These are phyloP conservation scores for Avena insularis DNA, from an alignment of 176 grass and related monocot genomes.

Conservation along the genomic window DNA sequence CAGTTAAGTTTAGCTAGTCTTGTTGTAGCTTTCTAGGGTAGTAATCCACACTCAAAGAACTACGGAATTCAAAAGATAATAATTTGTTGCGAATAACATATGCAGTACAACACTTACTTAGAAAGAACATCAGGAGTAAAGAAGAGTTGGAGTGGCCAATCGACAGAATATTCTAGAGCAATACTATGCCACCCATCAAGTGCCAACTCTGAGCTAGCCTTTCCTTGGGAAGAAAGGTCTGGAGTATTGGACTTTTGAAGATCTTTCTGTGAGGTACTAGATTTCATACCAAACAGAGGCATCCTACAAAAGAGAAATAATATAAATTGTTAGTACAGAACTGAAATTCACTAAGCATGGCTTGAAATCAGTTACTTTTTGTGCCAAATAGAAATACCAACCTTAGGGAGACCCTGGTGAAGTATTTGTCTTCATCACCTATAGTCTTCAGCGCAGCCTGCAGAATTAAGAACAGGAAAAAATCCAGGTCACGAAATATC, in stretches of 20 bases:
- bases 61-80: not conserved
- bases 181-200: constrained; percentile 96
- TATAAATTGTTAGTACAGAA: constrained; percentile 12
- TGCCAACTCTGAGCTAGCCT: constrained; percentile 66
- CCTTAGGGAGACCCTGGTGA: constrained; percentile 90
- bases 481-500: not conserved
- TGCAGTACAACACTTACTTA: constrained; percentile 64
- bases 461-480: constrained; percentile 44
- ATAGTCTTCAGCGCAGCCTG: constrained; percentile 97
- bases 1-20: not conserved
- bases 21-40: not conserved
- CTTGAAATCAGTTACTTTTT: constrained; percentile 32
- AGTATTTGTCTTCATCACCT: constrained; percentile 93
- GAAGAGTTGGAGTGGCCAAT: constrained; percentile 96
- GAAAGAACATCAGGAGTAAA: constrained; percentile 97
- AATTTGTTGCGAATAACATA: constrained; percentile 28
- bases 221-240: constrained; percentile 63
- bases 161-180: constrained; percentile 88
- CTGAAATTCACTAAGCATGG: constrained; percentile 18
- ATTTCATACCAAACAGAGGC: constrained; percentile 75
- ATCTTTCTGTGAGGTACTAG: constrained; percentile 63
- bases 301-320: constrained; percentile 63
- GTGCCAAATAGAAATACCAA: constrained; percentile 38
- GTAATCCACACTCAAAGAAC: not conserved
- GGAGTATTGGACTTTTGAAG: constrained; percentile 60